A percentile compares a stretch with the other conserved stretches of the same genome.
Conservation (phyloP, 2,329 filamentous ascomycete genomes). For the Coleophoma eucalyptorum region DNA sequence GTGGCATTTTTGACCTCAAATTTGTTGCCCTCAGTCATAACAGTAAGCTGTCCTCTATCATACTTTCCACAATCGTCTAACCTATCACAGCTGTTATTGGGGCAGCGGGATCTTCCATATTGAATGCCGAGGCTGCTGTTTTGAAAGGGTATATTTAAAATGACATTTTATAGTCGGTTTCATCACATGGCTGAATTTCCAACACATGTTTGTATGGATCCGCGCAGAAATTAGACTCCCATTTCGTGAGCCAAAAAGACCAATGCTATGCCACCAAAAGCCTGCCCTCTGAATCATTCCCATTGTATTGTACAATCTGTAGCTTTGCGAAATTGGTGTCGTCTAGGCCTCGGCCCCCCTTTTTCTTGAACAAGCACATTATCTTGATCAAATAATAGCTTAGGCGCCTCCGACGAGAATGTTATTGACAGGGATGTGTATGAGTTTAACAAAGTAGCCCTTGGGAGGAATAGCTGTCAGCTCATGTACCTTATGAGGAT, state of each 20-base stretch:
- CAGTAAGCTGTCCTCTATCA: constrained; percentile 28
- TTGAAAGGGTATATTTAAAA: constrained; percentile 77
- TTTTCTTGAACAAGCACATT: neutral
- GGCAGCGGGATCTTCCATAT: constrained; percentile 90
- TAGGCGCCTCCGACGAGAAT: constrained; percentile 40
- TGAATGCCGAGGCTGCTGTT: constrained; percentile 90
- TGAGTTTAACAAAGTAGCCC: constrained; percentile 45
- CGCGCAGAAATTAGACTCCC: neutral
- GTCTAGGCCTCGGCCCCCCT: neutral
- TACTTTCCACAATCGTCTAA: constrained; percentile 1
- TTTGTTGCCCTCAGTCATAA: constrained; percentile 92
- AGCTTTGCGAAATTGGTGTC: neutral
- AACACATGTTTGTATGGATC: neutral
- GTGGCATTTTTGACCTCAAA: constrained; percentile 88
- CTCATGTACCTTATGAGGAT: no score
- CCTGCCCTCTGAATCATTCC: neutral
- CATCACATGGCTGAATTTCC: no score
- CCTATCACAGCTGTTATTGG: constrained; percentile 71
- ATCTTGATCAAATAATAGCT: neutral
- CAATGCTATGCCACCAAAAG: neutral
- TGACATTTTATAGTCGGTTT: no score
- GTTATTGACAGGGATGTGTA: constrained; percentile 50
- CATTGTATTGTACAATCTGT: neutral
- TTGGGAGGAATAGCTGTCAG: neutral
- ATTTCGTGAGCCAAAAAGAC: neutral